These are phyloP conservation scores for Sutorius eximius DNA, from an alignment of 1,284 basidiomycete genomes.

Conservation along the genomic window DNA sequence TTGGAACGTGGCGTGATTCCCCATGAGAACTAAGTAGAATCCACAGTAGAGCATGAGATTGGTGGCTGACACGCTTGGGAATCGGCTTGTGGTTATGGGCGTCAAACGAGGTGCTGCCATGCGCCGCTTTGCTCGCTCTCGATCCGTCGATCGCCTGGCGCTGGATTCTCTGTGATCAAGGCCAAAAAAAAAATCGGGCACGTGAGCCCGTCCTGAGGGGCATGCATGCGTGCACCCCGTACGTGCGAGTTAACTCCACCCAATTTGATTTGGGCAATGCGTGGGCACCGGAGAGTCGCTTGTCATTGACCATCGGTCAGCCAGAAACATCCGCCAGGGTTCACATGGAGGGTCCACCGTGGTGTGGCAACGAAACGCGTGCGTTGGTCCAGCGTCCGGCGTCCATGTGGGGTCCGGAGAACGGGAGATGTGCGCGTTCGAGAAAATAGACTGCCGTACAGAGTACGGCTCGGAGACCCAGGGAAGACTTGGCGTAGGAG, in stretches of 20 bases:
- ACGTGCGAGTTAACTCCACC: constrained; percentile 6
- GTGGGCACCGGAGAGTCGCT: no score
- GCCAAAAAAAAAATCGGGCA: not conserved
- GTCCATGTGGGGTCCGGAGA: not conserved
- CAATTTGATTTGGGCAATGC: not conserved
- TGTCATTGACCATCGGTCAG: not conserved
- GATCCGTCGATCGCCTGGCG: not conserved
- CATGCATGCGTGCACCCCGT: not conserved
- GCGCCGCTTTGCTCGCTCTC: not conserved
- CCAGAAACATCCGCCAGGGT: not conserved
- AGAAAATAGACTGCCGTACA: not conserved
- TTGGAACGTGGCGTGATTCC: constrained; percentile 4
- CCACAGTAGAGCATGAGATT: not conserved
- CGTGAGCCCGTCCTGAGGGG: not conserved
- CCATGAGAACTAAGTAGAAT: not conserved
- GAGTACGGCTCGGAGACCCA: not conserved
- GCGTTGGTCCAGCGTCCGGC: not conserved
- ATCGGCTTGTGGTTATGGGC: not conserved
- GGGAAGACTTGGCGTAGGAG: not conserved
- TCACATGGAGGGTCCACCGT: constrained; percentile 2
- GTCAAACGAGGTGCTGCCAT: not conserved
- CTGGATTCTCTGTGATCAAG: not conserved
- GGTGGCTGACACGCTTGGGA: not conserved
- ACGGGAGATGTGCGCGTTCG: not conserved
- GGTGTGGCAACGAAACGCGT: not conserved